phyloP scores from a whole-genome alignment of 495 filamentous ascomycete genomes.

The Neurospora sp. region DNA sequence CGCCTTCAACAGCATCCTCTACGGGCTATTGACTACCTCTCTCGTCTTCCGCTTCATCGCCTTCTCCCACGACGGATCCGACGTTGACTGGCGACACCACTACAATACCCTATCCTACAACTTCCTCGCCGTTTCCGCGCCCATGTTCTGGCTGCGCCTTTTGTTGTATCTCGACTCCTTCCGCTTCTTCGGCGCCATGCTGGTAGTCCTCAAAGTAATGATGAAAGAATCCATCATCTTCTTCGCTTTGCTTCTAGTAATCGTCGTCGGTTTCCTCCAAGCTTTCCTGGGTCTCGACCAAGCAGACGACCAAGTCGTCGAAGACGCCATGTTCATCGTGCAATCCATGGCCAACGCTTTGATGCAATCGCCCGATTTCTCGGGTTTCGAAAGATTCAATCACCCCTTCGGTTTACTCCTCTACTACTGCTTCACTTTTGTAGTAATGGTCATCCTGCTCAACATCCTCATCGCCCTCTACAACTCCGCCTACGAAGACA shows the following conservation, averaged over 20 bases:
- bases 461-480: slow-evolving; percentile 96
- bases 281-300: slow-evolving; percentile 92
- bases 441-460: slow-evolving; percentile 86
- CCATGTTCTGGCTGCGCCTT: slow-evolving; percentile 95
- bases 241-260: slow-evolving; percentile 82
- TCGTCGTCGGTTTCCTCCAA: slow-evolving; percentile 86
- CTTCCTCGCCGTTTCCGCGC: slow-evolving; percentile 80
- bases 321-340: slow-evolving; percentile 59
- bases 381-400: slow-evolving; percentile 66
- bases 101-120: slow-evolving; percentile 84
- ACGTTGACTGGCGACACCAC: slow-evolving; percentile 42
- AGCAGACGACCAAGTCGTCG: slow-evolving; percentile 54
- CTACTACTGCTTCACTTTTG: slow-evolving; percentile 93
- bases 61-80: slow-evolving; percentile 45
- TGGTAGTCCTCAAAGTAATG: slow-evolving; percentile 96
- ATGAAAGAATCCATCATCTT: slow-evolving; percentile 98
- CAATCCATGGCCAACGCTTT: slow-evolving; percentile 85
- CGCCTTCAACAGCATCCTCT: slow-evolving; percentile 79
- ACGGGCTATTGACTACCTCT: slow-evolving; percentile 63
- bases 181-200: slow-evolving; percentile 95
- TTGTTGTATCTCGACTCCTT: slow-evolving; percentile 88
- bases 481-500: slow-evolving; percentile 92
- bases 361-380: slow-evolving; percentile 85
- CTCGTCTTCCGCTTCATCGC: slow-evolving; percentile 72
- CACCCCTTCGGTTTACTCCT: slow-evolving; percentile 79